A percentile compares a stretch with the other conserved stretches of the same genome.
Conservation (phyloP, 2,329 filamentous ascomycete genomes). For the Diaporthe nobilis region DNA sequence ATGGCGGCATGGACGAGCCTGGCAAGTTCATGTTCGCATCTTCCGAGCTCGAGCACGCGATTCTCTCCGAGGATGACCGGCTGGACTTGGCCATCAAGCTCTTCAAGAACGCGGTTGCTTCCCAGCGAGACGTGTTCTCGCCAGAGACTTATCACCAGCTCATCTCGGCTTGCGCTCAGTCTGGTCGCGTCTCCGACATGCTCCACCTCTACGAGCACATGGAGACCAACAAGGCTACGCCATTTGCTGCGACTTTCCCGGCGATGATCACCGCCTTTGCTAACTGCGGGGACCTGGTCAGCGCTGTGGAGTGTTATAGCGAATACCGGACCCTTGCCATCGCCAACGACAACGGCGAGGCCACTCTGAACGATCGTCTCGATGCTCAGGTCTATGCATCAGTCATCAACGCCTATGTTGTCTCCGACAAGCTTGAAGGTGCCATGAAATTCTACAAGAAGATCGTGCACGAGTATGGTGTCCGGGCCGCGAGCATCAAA, state of each 20-base stretch:
- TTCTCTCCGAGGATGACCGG: constrained; percentile 88
- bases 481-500: constrained; percentile 74
- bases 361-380: constrained; percentile 77
- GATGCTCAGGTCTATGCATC: constrained; percentile 91
- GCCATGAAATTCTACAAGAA: constrained; percentile 89
- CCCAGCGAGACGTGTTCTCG: constrained; percentile 77
- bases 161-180: constrained; percentile 87
- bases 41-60: constrained; percentile 87
- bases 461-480: constrained; percentile 75
- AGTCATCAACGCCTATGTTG: constrained; percentile 90
- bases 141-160: constrained; percentile 88
- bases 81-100: constrained; percentile 87
- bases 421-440: constrained; percentile 83
- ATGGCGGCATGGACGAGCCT: constrained; percentile 85
- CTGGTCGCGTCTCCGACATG: constrained; percentile 89
- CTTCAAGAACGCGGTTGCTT: constrained; percentile 81
- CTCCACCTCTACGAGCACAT: constrained; percentile 91
- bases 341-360: constrained; percentile 81
- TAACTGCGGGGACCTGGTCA: constrained; percentile 82
- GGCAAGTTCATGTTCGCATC: constrained; percentile 92
- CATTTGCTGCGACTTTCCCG: constrained; percentile 87
- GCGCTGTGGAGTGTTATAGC: constrained; percentile 94
- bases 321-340: constrained; percentile 94
- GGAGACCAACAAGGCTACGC: constrained; percentile 81
- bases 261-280: constrained; percentile 97